A percentile compares a stretch with the other conserved stretches of the same genome.
phyloP scores from a whole-genome alignment of 306 rosid species.

The Citrullus mucosospermus region DNA sequence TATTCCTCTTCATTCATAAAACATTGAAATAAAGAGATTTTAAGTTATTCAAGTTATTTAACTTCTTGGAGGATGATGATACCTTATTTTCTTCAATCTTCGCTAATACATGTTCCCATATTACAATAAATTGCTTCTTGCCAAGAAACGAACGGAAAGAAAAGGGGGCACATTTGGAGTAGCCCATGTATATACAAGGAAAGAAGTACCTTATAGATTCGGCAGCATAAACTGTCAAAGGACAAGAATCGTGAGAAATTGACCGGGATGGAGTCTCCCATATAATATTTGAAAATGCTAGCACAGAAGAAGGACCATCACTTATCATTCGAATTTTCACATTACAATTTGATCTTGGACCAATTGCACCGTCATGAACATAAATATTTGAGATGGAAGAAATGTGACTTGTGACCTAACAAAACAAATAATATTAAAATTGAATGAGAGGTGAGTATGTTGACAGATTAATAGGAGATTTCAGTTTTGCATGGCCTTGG shows the following conservation, averaged over 20 bases:
- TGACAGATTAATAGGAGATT: neutral
- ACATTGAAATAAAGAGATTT: neutral
- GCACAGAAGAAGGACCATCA: conserved; percentile 27
- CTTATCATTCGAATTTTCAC: conserved; percentile 36
- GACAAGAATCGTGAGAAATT: conserved; percentile 40
- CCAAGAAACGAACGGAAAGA: neutral
- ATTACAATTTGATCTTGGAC: conserved; percentile 22
- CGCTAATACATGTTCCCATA: neutral
- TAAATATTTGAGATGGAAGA: conserved; percentile 28
- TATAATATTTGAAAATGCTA: conserved; percentile 31
- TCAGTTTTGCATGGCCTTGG: neutral
- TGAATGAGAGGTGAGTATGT: neutral
- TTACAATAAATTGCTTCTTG: neutral
- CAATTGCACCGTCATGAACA: conserved; percentile 43
- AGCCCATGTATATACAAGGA: neutral
- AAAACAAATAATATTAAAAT: neutral
- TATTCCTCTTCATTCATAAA: neutral
- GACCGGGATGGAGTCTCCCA: conserved; percentile 23
- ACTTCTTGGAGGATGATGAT: neutral
- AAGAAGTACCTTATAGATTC: conserved; percentile 19
- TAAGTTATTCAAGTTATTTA: neutral
- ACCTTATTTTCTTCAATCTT: neutral
- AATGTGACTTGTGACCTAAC: conserved; percentile 29
- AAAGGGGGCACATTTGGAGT: neutral
- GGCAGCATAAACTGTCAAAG: conserved; percentile 31